phyloP scores from a whole-genome alignment of 2,329 filamentous ascomycete genomes.

The Paraphaeosphaeria sporulosa region DNA sequence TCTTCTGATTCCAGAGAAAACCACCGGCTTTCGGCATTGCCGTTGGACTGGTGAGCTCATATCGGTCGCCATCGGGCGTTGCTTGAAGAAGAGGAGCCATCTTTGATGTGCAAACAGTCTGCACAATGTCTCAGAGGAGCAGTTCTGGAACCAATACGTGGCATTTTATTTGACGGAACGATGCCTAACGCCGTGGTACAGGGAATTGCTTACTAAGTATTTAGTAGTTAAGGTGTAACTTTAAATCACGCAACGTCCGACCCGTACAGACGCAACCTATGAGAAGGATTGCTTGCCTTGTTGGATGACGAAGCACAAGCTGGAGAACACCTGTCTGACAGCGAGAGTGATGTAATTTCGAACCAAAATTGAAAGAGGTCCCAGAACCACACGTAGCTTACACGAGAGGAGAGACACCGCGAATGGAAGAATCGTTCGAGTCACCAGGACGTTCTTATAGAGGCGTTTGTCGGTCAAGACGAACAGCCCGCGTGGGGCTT shows the following conservation, averaged over 20 bases:
- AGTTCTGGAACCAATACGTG: constrained; percentile 25
- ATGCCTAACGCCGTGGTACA: constrained; percentile 28
- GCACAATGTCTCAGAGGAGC: constrained; percentile 19
- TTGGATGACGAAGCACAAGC: constrained; percentile 8
- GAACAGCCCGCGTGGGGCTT: constrained; percentile 40
- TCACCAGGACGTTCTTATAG: constrained; percentile 28
- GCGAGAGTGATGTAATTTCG: constrained; percentile 9
- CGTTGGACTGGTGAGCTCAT: constrained; percentile 64
- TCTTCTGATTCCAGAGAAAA: constrained; percentile 67
- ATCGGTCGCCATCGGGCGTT: constrained; percentile 60
- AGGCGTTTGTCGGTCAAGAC: constrained; percentile 27
- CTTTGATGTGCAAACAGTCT: constrained; percentile 17
- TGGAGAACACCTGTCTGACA: constrained; percentile 2
- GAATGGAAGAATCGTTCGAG: not conserved
- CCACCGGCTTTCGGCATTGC: constrained; percentile 64
- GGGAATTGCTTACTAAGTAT: constrained; percentile 38
- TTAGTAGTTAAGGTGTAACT: constrained; percentile 28
- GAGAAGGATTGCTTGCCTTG: constrained; percentile 12
- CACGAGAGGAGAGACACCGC: not conserved
- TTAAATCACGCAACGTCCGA: constrained; percentile 19
- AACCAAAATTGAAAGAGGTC: not conserved
- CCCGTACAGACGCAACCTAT: constrained; percentile 22
- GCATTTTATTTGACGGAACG: constrained; percentile 34
- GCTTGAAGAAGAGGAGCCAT: constrained; percentile 43
- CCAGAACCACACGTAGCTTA: not conserved